phyloP scores from a whole-genome alignment of 139 green algal genomes.

The Haematococcus sp. region DNA sequence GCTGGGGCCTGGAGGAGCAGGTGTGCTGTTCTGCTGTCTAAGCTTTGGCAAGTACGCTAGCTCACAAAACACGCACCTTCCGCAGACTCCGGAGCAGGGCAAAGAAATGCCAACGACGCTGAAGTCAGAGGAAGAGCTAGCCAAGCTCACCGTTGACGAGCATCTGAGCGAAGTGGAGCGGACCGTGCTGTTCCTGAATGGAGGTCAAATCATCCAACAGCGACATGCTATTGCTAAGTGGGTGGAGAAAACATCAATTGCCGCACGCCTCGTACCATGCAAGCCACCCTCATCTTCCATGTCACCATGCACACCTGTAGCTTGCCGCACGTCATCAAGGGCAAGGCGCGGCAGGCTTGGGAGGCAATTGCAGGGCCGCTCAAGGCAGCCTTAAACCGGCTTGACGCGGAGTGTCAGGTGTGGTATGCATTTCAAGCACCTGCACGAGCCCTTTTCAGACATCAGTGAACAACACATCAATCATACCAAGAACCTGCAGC shows the following conservation, averaged over 20 bases:
- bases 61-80: not conserved
- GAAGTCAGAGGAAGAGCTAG: conserved; percentile 39
- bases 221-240: conserved; percentile 44
- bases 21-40: not conserved
- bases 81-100: conserved; percentile 9
- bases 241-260: not conserved
- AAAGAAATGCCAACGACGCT: conserved; percentile 30
- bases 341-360: conserved; percentile 24
- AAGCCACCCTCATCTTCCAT: not conserved
- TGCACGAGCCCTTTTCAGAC: no score
- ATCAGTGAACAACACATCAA: no score
- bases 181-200: conserved; percentile 42
- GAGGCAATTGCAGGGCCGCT: conserved; percentile 34
- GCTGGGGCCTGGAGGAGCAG: conserved; percentile 9
- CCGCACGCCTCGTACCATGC: not conserved
- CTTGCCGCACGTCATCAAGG: conserved; percentile 33
- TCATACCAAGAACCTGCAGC: no score
- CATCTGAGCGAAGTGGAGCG: conserved; percentile 37
- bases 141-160: conserved; percentile 41
- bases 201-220: conserved; percentile 39
- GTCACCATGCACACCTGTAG: conserved; percentile 13
- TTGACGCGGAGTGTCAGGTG: conserved; percentile 33
- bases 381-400: conserved; percentile 33
- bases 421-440: no score
- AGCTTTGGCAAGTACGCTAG: not conserved